phyloP scores from a whole-genome alignment of 768 basidiomycete genomes.

The Dacryopinax spathularia region DNA sequence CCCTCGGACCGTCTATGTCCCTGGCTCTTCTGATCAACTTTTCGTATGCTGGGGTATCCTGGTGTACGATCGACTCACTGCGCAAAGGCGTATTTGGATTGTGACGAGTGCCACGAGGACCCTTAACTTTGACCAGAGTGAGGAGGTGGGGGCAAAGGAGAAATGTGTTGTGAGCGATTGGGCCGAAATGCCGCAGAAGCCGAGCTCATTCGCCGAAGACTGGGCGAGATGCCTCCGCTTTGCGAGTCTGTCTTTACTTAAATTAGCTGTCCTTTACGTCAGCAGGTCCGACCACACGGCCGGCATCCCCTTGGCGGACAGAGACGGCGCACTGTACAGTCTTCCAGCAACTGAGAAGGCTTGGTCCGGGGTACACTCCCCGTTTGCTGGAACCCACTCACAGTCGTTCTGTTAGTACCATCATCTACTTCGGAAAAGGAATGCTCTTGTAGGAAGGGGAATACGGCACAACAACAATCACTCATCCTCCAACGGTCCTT shows the following conservation, averaged over 20 bases:
- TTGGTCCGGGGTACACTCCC: not conserved
- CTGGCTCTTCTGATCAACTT: not conserved
- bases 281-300: not conserved
- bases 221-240: not conserved
- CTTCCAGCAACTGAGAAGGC: not conserved
- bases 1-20: not conserved
- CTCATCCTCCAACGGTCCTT: not conserved
- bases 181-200: not conserved
- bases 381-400: not conserved
- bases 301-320: not conserved
- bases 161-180: not conserved
- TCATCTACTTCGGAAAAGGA: not conserved
- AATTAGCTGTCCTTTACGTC: not conserved
- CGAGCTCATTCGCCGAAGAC: not conserved
- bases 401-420: not conserved
- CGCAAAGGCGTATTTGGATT: not conserved
- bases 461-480: not conserved
- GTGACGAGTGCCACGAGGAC: not conserved
- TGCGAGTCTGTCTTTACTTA: not conserved
- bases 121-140: not conserved
- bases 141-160: not conserved
- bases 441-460: not conserved
- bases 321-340: too few relatives aligned
- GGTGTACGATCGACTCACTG: not conserved
- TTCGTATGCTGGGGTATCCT: not conserved